phyloP scores from a whole-genome alignment of 1,284 basidiomycete species.

The Gomphus bonarii region DNA sequence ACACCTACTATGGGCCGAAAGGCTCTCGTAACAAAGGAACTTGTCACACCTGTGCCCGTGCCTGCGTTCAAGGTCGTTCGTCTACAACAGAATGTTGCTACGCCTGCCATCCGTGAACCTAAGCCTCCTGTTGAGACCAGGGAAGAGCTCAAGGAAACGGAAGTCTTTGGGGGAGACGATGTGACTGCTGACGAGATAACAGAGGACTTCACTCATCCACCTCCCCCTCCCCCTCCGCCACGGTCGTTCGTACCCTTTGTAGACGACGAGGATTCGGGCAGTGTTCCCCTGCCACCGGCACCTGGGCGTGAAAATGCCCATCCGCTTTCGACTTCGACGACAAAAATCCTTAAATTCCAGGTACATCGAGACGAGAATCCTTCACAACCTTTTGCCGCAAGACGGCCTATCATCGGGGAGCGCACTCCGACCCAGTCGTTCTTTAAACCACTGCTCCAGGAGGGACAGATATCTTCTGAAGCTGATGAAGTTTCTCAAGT shows the following conservation, averaged over 20 bases:
- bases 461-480: neutral
- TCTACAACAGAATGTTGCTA: constrained; percentile 28
- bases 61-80: constrained; percentile 59
- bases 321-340: constrained; percentile 19
- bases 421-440: neutral
- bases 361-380: constrained; percentile 8
- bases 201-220: constrained; percentile 5
- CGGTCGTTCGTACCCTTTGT: constrained; percentile 8
- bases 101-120: constrained; percentile 21
- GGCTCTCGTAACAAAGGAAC: constrained; percentile 28
- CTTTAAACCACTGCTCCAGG: neutral
- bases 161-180: constrained; percentile 6
- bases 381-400: neutral
- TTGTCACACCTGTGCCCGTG: constrained; percentile 17
- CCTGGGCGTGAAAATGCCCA: neutral
- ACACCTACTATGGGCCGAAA: constrained; percentile 25
- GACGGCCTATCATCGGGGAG: neutral
- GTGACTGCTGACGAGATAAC: constrained; percentile 7
- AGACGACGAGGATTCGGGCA: neutral
- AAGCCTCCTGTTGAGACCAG: constrained; percentile 35
- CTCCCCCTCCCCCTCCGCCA: constrained; percentile 6
- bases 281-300: neutral
- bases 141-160: constrained; percentile 18
- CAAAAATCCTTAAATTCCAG: constrained; percentile 10
- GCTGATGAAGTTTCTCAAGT: neutral